Evolutionary conservation across 1,284 basidiomycete species (phyloP), one percentile per base, ranked within the genome.

Genomic region (Vanrija sp.): DNA sequence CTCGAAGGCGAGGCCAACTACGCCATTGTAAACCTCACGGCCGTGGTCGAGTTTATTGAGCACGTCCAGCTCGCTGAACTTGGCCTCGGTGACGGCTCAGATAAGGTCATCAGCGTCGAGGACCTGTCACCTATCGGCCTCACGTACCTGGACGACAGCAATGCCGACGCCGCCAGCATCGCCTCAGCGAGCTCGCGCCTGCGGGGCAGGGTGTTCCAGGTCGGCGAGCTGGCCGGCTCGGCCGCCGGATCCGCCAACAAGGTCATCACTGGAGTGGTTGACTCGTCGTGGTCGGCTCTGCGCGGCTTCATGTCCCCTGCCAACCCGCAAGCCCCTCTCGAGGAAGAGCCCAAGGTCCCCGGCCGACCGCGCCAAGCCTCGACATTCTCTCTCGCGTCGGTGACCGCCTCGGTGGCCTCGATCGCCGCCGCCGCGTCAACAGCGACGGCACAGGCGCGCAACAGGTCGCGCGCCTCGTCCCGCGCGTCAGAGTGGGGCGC

Each of bases 1-100:
- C 78, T 81, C n/a, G 77, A 85, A 4, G 91, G 91, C 1, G 91
- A 96, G 67, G 88, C 89, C 61, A 85, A 84, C 49, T 97, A 94
- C 69, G 96, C 92, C 60, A 80, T 95, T 25, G 88, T 96, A 69
- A 97, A 96, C 72, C 79, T 95, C 27, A 85, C 94, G 77, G 94
- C 94, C 6, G 92, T 93, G 1, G 88, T 89, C 3, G 91, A 95
- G 66, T 97, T 96, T 71, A 77, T 97, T 39, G 89, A 94, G 75
- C 89, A 91, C 65, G 90, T 96, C 22, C 89, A 94, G 72, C 78
- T 94, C 48, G 84, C 81, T 8, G 87, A 84, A 6, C 78, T 97
- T 12, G 91, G 92, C 0, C 77, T 96, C 9, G 83, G 83, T 6
- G 84, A 85, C 23, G 64, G 66, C 16, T 80, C 80, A 14, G 82